Evolutionary conservation across 352 stramenopile species (phyloP).

Genomic region (Pythium rhizo-oryzae): DNA sequence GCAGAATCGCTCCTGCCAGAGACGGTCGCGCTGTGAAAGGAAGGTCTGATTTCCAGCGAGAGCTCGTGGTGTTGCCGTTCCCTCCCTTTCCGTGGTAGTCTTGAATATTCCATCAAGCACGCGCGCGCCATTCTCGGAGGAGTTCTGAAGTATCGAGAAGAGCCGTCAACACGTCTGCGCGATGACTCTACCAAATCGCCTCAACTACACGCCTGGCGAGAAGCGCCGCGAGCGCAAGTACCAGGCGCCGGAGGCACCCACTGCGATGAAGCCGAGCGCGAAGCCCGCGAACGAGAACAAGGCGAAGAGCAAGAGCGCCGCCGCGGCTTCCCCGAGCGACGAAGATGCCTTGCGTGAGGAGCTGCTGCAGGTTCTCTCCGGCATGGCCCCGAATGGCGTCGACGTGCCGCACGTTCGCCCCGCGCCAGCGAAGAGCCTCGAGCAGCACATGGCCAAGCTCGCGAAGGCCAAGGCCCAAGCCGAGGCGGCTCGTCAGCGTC

Average conservation of each 20-base stretch:
- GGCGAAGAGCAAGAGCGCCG: slow-evolving; percentile 2
- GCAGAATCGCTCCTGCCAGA: slow-evolving; percentile 11
- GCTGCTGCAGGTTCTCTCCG: slow-evolving; percentile 28
- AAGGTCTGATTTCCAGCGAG: background rate
- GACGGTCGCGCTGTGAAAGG: background rate
- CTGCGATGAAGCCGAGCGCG: slow-evolving; percentile 2
- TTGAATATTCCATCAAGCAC: slow-evolving; percentile 24
- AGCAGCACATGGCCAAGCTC: slow-evolving; percentile 21
- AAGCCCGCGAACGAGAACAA: background rate
- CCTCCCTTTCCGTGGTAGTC: slow-evolving; percentile 10
- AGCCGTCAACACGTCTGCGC: background rate
- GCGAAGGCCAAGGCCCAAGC: slow-evolving; percentile 12
- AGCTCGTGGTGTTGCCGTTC: background rate
- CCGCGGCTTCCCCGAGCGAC: background rate
- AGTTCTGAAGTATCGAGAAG: slow-evolving; percentile 10
- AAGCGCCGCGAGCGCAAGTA: slow-evolving; percentile 43
- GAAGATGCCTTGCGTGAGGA: slow-evolving; percentile 27
- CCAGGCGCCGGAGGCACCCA: slow-evolving; percentile 1
- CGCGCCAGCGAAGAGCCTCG: slow-evolving; percentile 7
- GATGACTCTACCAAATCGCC: slow-evolving; percentile 72
- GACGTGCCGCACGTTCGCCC: background rate
- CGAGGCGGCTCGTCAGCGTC: slow-evolving; percentile 18
- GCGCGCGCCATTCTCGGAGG: slow-evolving; percentile 10
- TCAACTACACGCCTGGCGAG: slow-evolving; percentile 50
- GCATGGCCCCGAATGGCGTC: slow-evolving; percentile 10